These are phyloP conservation scores for Sporothrix brasiliensis DNA, from an alignment of 2,329 filamentous ascomycete species.

Conservation along the genomic window DNA sequence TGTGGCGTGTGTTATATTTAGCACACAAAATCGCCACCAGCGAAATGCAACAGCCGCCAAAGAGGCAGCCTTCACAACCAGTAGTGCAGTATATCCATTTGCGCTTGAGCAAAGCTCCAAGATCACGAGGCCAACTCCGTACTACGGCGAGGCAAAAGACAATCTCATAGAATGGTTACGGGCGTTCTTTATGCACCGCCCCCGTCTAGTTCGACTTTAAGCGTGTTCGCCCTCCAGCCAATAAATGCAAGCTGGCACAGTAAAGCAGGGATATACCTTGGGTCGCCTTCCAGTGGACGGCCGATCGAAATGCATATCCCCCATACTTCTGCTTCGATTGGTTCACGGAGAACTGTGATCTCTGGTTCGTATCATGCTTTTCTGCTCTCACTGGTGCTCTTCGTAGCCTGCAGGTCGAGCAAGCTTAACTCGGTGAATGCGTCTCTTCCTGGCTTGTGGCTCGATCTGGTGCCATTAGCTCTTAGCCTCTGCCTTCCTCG, in stretches of 20 bases:
- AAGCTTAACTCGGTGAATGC: not conserved
- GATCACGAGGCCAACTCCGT: not conserved
- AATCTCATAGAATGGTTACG: not conserved
- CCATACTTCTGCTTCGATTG: not conserved
- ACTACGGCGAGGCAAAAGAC: not conserved
- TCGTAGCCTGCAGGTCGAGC: slow-evolving; percentile 8
- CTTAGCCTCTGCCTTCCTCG: not conserved
- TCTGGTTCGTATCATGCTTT: slow-evolving; percentile 19
- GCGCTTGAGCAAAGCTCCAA: slow-evolving; percentile 1
- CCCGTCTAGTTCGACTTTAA: not conserved
- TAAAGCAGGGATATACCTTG: not conserved
- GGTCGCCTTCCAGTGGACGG: not conserved
- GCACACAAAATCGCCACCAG: slow-evolving; percentile 21
- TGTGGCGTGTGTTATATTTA: slow-evolving; percentile 25
- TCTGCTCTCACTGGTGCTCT: not conserved
- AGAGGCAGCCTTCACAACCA: not conserved
- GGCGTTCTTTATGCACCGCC: slow-evolving; percentile 18
- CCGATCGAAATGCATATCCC: not conserved
- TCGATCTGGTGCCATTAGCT: not conserved
- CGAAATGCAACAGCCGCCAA: not conserved
- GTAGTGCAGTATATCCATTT: not conserved
- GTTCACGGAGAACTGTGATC: not conserved
- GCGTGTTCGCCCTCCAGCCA: not conserved
- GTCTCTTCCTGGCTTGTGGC: not conserved
- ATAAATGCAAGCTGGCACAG: not conserved